These are phyloP conservation scores for Boletus putidus DNA, from an alignment of 1,284 basidiomycete genomes.

Conservation along the genomic window DNA sequence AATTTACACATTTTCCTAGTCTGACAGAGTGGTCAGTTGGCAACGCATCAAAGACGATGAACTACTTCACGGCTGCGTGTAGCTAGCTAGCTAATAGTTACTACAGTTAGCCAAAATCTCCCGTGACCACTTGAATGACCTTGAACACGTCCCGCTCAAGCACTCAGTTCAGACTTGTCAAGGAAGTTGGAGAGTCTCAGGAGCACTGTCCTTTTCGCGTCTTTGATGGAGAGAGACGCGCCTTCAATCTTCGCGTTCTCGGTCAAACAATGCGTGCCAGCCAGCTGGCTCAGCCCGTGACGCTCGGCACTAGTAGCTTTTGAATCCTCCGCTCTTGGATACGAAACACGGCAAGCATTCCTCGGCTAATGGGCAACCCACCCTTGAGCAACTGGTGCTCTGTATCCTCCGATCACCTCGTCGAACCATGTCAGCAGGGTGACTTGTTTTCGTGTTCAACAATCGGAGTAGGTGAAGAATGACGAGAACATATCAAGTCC, in stretches of 20 bases:
- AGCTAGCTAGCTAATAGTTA: neutral
- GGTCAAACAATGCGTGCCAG: neutral
- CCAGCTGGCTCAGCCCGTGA: neutral
- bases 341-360: neutral
- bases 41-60: neutral
- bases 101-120: too few species aligned
- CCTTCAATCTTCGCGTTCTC: neutral
- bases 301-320: neutral
- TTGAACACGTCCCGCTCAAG: neutral
- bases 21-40: neutral
- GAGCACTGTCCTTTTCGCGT: neutral
- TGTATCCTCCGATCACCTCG: neutral
- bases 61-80: neutral
- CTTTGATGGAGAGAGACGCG: neutral
- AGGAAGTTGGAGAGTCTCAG: neutral
- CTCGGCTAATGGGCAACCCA: too few species aligned
- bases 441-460: neutral
- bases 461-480: neutral
- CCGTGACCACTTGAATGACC: neutral
- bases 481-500: neutral
- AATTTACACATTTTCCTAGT: conserved; percentile 12
- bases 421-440: neutral
- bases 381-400: neutral
- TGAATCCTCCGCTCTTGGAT: neutral
- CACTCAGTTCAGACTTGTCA: neutral